Base-by-base conservation (phyloP, 306 rosid species). In the Prunus mira region DNA sequence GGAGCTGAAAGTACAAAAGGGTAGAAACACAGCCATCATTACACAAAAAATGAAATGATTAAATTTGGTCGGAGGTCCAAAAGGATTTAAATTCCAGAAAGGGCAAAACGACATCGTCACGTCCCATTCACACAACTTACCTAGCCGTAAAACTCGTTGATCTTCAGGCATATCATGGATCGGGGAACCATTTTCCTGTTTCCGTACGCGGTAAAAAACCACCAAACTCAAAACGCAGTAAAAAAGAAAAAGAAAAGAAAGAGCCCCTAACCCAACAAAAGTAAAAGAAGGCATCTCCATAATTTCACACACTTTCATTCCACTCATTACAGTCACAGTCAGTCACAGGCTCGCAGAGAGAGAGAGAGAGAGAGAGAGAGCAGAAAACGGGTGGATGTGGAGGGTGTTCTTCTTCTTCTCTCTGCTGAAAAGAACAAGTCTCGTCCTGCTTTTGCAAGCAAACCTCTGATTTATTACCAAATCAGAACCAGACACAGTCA, bases 381-480 rank as follows among this genome's bases (percentile, higher is more conserved):
- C n/a, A 2, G 3, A 66, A 32, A 60, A 38, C 15, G 22, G 67
- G 67, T 57, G 45, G 76, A 43, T 58, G 77, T 18, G 77, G 55
- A 50, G 6, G 24, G 14, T 68, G 57, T 15, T 46, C 38, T 66
- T 17, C 75, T 55, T 71, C 75, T 55, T 72, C 55, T 5, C 58
- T 30, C 49, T 11, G 38, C 58, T 66, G 61, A 75, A 63, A 28
- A 6, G 46, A 28, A n/a, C 50, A n/a, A 13, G 51, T 50, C 32
- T 43, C 25, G 47, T 56, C 45, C 27, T n/a, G 65, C 43, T 72
- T 41, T 55, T 10, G 30, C n/a, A 41, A 43, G 67, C 56, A 73
- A 73, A 30, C 18, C 25, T 61, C 47, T 74, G 49, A 74, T 45
- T 46, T 0, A 7, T 11, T 10, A 10, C 56, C 41, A 4, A 19